Evolutionary conservation across 805 yeast species (phyloP), one percentile per base, ranked within the genome.

Genomic region (Metschnikowia arizonensis): DNA sequence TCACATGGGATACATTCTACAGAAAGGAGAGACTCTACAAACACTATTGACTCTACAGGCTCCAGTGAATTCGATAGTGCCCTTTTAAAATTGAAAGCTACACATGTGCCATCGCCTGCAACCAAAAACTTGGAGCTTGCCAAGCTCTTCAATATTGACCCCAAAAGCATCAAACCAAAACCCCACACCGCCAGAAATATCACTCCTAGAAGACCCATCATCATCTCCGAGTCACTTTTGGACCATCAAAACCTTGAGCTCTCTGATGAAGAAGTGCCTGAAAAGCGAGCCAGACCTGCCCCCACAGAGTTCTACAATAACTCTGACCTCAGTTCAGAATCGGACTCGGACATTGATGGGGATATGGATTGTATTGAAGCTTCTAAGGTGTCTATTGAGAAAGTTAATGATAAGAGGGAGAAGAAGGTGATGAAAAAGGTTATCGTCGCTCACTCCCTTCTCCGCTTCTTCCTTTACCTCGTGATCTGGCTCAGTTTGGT

Each of bases 401-500:
- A 28, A 6, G 10, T 3, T 24, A 8, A 4, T 24, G 6, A 4
- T 24, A 24, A 24, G 24, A 21, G 24, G 24, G 24, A 21, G 6
- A 5, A 21, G 6, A 21, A 21, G 24, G 24, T n/a, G n/a, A n/a
- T n/a, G n/a, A n/a, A n/a, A n/a, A n/a, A n/a, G n/a, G n/a, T 21
- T 21, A 4, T 6, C 6, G 24, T 21, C 24, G 6, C 24, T 21
- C 24, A 21, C n/a, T 41, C 41, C 9, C 10, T 39, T 6, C 7
- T 24, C 5, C 38, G 39, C n/a, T 42, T 42, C 17, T 4, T 49
- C 14, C 19, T 66, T 9, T 54, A 45, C 50, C 33, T 56, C 2
- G 7, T 62, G 1, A 40, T 68, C 9, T 69, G 77, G 61, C 18
- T 68, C n/a, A 14, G 65, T 1, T 33, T 79, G 9, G 59, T 74